phyloP scores from a whole-genome alignment of 2,329 filamentous ascomycete species.

The Fusarium chuoi region DNA sequence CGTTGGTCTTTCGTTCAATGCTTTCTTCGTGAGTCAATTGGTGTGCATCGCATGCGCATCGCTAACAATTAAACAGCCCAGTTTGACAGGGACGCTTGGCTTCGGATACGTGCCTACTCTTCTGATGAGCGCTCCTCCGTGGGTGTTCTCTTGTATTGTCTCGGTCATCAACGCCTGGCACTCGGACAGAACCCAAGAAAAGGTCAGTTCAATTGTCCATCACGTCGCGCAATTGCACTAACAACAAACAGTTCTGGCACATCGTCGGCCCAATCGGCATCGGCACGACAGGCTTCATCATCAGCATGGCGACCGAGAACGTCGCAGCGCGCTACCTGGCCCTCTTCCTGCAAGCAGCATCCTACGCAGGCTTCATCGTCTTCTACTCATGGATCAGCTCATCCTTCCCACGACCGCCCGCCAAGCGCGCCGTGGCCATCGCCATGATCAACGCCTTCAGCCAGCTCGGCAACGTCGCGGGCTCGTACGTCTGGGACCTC shows the following conservation, averaged over 20 bases:
- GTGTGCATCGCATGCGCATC: neutral
- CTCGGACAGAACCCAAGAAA: conserved; percentile 65
- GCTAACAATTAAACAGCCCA: conserved; percentile 46
- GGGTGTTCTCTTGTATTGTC: conserved; percentile 68
- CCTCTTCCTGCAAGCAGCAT: conserved; percentile 67
- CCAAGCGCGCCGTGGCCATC: conserved; percentile 70
- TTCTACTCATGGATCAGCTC: conserved; percentile 69
- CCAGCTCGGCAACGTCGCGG: conserved; percentile 68
- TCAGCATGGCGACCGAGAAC: conserved; percentile 67
- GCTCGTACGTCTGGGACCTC: conserved; percentile 71
- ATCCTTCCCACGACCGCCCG: conserved; percentile 67
- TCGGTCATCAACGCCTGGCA: conserved; percentile 66
- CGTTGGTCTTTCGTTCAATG: conserved; percentile 67
- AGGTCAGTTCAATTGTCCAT: conserved; percentile 46
- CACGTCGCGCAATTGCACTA: neutral
- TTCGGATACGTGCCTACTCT: conserved; percentile 64
- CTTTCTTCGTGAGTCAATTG: conserved; percentile 57
- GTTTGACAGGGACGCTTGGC: conserved; percentile 63
- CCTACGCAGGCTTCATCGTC: conserved; percentile 68
- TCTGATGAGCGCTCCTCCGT: conserved; percentile 67
- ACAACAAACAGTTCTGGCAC: conserved; percentile 62
- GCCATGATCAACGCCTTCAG: conserved; percentile 69
- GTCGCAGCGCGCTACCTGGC: conserved; percentile 68
- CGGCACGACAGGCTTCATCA: conserved; percentile 67
- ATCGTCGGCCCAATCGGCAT: conserved; percentile 63